Base-by-base conservation (phyloP, 2,329 filamentous ascomycete species). In the Penicillium sp. region DNA sequence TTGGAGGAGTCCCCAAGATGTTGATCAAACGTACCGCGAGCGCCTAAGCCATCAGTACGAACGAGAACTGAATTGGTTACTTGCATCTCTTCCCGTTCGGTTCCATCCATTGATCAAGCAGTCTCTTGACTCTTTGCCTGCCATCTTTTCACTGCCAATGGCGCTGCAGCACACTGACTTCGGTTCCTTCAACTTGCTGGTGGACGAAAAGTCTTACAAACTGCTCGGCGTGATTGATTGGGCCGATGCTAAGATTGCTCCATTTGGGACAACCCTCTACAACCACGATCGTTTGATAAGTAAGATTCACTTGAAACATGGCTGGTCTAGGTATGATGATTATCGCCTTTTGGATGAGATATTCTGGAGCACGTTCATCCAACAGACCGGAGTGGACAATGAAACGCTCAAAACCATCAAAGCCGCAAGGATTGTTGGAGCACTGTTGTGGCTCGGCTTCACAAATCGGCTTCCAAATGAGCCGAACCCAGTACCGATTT, bases 221-320 rank as follows among this genome's bases (percentile, higher is more conserved):
- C 50, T 75, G 3, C 59, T 60, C 28, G 71, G 72, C 2, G 70
- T 75, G 7, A 61, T 75, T 46, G 71, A 74, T 60, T 76, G 68
- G 71, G 67, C 72, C 1, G 69, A 75, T 55, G 67, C 71, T 3
- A 61, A 66, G 40, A 63, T 74, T 22, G 44, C 62, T n/a, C 70
- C 72, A 7, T 75, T 75, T 52, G 71, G 72, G 3, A 28, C 66
- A 0, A 73, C 74, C 41, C 58, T 75, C 1, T 55, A 72, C 47
- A 68, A 65, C 11, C 49, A 72, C 1, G 55, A 73, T 45, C 31
- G 28, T 34, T 48, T 75, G 14, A 67, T 58, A 27, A 60, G 67
- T 19, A 64, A 67, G 47, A 45, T 73, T n/a, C 64, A 74, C 46
- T 51, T 74, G 3, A 55, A 54, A 13, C 55, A 66, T 28, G 70